phyloP scores from a whole-genome alignment of 257 asterid species.

The Linderniella brevidens region DNA sequence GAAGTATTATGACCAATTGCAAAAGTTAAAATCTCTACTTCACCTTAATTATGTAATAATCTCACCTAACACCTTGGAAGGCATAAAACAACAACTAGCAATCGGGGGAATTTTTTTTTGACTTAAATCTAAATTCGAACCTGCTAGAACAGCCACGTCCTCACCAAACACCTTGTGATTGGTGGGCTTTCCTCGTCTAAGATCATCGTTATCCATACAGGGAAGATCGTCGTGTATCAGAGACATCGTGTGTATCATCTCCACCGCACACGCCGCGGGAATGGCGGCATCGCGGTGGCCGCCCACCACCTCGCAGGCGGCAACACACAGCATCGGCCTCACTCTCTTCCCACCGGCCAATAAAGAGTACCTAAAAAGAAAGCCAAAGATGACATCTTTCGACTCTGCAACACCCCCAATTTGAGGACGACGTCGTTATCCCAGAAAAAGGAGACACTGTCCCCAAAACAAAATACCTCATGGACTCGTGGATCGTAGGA shows the following conservation, averaged over 20 bases:
- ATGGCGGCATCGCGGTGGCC: constrained; percentile 17
- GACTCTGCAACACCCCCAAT: too few relatives aligned
- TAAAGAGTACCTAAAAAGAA: constrained; percentile 11
- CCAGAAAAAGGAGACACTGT: too few relatives aligned
- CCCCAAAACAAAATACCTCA: constrained; percentile 7
- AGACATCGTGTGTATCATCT: constrained; percentile 35
- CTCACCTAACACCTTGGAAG: too few relatives aligned
- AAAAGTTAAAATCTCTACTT: neutral
- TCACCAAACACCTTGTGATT: constrained; percentile 28
- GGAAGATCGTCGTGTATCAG: constrained; percentile 27
- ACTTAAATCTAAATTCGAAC: neutral
- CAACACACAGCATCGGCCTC: constrained; percentile 24
- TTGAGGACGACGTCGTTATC: too few relatives aligned
- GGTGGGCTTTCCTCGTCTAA: constrained; percentile 30
- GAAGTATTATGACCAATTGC: too few relatives aligned
- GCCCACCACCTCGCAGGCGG: constrained; percentile 28
- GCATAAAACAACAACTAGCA: too few relatives aligned
- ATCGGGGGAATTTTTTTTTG: neutral
- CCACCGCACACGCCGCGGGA: constrained; percentile 32
- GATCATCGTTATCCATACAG: constrained; percentile 31
- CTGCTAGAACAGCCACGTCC: constrained; percentile 24
- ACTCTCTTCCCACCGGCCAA: constrained; percentile 29
- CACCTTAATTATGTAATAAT: too few relatives aligned
- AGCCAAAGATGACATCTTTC: too few relatives aligned
- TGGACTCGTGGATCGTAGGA: constrained; percentile 22